phyloP scores from a whole-genome alignment of 176 grass and related monocot species.

The Raddia distichophylla region DNA sequence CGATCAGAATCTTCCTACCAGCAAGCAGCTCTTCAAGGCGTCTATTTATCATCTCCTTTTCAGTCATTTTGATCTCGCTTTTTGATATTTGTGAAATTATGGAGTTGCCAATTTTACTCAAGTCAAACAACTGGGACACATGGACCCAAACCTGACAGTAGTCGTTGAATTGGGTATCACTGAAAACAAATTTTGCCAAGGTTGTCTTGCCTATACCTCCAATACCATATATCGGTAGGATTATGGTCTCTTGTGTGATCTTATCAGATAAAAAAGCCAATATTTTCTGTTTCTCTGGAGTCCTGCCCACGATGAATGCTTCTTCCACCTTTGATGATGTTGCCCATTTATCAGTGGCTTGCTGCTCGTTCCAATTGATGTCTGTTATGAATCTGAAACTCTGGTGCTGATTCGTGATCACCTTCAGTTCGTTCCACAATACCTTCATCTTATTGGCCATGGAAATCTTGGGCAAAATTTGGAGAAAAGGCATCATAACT shows the following conservation, averaged over 20 bases:
- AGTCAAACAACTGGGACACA: constrained; percentile 36
- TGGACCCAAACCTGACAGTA: constrained; percentile 33
- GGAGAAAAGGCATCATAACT: not conserved
- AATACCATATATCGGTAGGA: constrained; percentile 42
- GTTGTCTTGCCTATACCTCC: constrained; percentile 53
- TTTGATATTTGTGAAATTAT: constrained; percentile 23
- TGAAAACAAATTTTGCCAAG: constrained; percentile 34
- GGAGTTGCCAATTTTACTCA: not conserved
- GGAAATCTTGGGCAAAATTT: not conserved
- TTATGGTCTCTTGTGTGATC: too few relatives aligned
- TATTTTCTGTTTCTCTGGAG: not conserved
- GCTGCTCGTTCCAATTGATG: not conserved
- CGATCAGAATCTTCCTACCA: constrained; percentile 8
- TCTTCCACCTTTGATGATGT: not conserved
- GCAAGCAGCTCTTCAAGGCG: not conserved
- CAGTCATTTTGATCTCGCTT: not conserved
- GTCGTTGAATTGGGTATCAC: not conserved
- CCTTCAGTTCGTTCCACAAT: not conserved
- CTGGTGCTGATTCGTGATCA: not conserved
- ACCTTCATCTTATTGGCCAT: constrained; percentile 35
- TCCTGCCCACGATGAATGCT: not conserved
- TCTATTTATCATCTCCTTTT: not conserved
- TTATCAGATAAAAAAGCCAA: not conserved
- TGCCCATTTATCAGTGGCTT: not conserved
- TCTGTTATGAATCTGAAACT: not conserved